Evolutionary conservation across 1,284 basidiomycete genomes (phyloP), one percentile per base, ranked within the genome.

Genomic region (Puccinia triticina): DNA sequence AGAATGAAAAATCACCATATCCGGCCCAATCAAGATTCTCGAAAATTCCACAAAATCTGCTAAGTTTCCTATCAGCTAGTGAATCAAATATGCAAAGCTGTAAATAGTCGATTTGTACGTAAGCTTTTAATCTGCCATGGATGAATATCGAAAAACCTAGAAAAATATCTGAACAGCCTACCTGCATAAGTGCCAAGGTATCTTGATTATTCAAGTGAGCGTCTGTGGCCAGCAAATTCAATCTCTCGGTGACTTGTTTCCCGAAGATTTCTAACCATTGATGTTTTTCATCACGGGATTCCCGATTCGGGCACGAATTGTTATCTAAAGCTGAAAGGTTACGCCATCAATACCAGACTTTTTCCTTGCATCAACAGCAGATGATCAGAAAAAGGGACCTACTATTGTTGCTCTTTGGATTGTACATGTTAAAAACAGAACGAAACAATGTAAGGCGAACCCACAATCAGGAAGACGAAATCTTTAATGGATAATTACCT

Each of bases 31-130:
- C 77, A 1, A n/a, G 16, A 43, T 50, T 21, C 18, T 78, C 64
- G 46, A 78, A 78, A 11, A 78, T 23, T 43, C 48, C 26, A 46
- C 77, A 78, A 53, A 78, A 78, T 23, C n/a, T 43, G 40, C 77
- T 69, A 16, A 64, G 66, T 26, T 55, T 66, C 23, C 11, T 23
- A 53, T 66, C 64, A 18, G 77, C 77, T 23, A 78, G 48, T 48
- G 77, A 78, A 40, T 78, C 77, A 67, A 78, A 78, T 21, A 53
- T 66, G 48, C 77, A 78, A 46, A 78, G 61, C 77, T 78, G 18
- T 40, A 59, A 57, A 76, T n/a, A n/a, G n/a, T n/a, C n/a, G n/a
- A n/a, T n/a, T n/a, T n/a, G n/a, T n/a, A n/a, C 21, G 18, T 14
- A 7, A 67, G 32, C 10, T 21, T 37, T 14, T 37, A n/a, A n/a